Percentiles rank a stretch among this genome's conserved stretches.
Conservation (phyloP, 2,329 filamentous ascomycete genomes). For the Epichloe glyceriae region DNA sequence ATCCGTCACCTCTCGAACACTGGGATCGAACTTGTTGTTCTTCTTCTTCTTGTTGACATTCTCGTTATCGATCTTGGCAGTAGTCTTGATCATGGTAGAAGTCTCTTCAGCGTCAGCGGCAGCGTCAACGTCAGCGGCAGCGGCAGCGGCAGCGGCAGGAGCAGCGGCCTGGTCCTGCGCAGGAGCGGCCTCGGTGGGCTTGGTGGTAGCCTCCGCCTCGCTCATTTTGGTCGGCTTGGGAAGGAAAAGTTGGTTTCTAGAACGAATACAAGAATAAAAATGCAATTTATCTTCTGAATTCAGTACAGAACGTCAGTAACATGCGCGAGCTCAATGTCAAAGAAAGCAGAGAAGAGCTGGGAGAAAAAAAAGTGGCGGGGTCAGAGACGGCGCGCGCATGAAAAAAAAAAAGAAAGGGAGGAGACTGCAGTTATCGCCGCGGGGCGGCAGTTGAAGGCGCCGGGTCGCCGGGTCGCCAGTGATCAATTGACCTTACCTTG, state of each 20-base stretch:
- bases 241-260: neutral
- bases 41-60: constrained; percentile 25
- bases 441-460: neutral
- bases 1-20: constrained; percentile 52
- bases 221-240: constrained; percentile 5
- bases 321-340: neutral
- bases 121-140: constrained; percentile 13
- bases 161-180: constrained; percentile 14
- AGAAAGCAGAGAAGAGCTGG: neutral
- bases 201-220: constrained; percentile 12
- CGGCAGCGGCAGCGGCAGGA: constrained; percentile 7
- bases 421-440: neutral
- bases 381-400: neutral
- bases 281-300: neutral
- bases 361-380: neutral
- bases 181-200: constrained; percentile 14
- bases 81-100: constrained; percentile 31
- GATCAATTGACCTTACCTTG: neutral
- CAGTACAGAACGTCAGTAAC: neutral
- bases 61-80: constrained; percentile 24
- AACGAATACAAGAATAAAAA: neutral
- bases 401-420: neutral
- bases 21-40: constrained; percentile 60
- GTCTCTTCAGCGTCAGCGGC: constrained; percentile 2
- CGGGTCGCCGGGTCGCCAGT: neutral